phyloP scores from a whole-genome alignment of 345 rosid genomes.

The Rhodamnia argentea region DNA sequence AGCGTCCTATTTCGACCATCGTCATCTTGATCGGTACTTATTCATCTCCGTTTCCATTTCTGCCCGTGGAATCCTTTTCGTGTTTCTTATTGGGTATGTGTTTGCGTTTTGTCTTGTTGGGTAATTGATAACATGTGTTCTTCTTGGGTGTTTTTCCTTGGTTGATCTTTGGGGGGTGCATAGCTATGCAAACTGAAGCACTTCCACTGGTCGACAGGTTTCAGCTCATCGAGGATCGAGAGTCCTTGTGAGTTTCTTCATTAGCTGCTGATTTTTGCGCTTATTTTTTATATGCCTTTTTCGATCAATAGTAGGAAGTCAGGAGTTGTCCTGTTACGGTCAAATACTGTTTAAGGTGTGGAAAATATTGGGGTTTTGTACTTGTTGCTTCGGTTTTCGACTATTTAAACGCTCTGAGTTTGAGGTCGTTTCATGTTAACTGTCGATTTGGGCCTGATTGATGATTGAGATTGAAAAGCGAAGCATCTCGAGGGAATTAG shows the following conservation, averaged over 20 bases:
- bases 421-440: background rate
- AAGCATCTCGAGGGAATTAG: background rate
- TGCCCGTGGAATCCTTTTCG: background rate
- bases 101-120: background rate
- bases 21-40: constrained; percentile 64
- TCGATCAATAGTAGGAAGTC: background rate
- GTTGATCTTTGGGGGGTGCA: background rate
- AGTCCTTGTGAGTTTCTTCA: constrained; percentile 33
- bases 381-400: background rate
- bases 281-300: background rate
- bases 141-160: background rate
- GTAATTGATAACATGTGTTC: background rate
- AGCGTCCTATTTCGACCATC: constrained; percentile 43
- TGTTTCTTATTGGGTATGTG: background rate
- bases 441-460: background rate
- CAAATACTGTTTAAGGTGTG: background rate
- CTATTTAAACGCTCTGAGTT: background rate
- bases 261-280: background rate
- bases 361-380: background rate
- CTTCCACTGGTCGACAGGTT: constrained; percentile 64
- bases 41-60: background rate
- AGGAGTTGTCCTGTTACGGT: background rate
- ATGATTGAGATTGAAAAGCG: background rate
- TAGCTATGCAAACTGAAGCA: constrained; percentile 95
- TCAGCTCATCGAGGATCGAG: constrained; percentile 39